A percentile compares a stretch with the other conserved stretches of the same genome.
These are phyloP conservation scores for Wickerhamiella galacta DNA, from an alignment of 805 yeast genomes.

Conservation along the genomic window DNA sequence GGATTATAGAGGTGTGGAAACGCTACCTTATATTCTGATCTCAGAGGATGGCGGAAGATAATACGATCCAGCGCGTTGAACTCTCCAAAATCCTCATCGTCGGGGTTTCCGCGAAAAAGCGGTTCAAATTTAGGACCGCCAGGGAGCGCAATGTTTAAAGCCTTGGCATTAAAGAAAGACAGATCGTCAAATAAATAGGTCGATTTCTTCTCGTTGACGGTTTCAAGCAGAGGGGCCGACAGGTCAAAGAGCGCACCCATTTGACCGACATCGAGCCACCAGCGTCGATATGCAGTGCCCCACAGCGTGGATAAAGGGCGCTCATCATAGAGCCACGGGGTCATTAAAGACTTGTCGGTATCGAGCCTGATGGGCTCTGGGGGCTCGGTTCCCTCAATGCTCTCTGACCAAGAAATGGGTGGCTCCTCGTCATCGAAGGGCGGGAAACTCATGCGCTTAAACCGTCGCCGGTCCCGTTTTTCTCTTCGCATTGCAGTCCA, in stretches of 20 bases:
- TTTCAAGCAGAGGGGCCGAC: conserved; percentile 49
- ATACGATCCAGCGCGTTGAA: conserved; percentile 80
- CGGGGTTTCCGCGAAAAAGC: conserved; percentile 46
- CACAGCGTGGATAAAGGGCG: conserved; percentile 49
- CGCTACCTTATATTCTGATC: conserved; percentile 76
- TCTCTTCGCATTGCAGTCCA: conserved; percentile 92
- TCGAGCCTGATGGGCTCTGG: conserved; percentile 31
- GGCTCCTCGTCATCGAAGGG: conserved; percentile 98
- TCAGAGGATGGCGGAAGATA: conserved; percentile 57
- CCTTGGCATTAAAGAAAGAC: conserved; percentile 80
- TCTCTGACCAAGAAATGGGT: conserved; percentile 68
- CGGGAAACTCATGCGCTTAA: conserved; percentile 85
- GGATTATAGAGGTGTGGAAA: conserved; percentile 76
- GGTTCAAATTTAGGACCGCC: conserved; percentile 97
- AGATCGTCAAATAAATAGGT: conserved; percentile 58
- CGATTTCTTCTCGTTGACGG: conserved; percentile 23
- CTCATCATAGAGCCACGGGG: conserved; percentile 61
- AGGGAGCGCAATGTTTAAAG: conserved; percentile 70
- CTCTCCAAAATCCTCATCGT: conserved; percentile 66
- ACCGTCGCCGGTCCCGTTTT: conserved; percentile 76
- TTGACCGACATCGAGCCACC: conserved; percentile 46
- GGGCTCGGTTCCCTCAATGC: conserved; percentile 54
- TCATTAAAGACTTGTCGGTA: background rate
- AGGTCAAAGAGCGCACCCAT: conserved; percentile 52
- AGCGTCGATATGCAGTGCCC: conserved; percentile 60